phyloP scores from a whole-genome alignment of 2,329 filamentous ascomycete species.

The Fusarium camptoceras region DNA sequence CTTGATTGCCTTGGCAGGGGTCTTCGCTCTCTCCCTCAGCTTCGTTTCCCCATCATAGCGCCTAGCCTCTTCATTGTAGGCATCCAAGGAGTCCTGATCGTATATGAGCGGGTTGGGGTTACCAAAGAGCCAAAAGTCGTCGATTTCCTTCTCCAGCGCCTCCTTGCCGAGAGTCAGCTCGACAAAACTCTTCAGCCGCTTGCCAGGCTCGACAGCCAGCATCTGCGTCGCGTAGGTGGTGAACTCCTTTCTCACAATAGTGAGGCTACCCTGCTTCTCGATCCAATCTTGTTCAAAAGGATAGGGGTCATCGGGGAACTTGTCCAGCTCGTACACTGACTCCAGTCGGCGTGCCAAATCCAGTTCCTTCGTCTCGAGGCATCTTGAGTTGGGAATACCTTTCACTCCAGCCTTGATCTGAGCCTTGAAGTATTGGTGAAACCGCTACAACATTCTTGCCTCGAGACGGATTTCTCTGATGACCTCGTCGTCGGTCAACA shows the following conservation, averaged over 20 bases:
- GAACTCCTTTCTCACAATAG: not conserved
- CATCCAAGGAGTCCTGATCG: not conserved
- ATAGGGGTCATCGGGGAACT: not conserved
- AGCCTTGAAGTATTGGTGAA: rapidly evolving
- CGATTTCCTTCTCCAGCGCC: not conserved
- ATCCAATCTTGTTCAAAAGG: not conserved
- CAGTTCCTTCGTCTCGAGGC: not conserved
- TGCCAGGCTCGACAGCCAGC: not conserved
- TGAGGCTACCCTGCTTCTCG: not conserved
- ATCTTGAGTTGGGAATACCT: not conserved
- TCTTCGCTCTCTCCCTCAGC: too few relatives aligned
- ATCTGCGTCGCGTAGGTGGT: not conserved
- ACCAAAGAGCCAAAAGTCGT: not conserved
- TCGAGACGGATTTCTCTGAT: not conserved
- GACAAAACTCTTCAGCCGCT: not conserved
- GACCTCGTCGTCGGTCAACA: not conserved
- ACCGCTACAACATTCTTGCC: not conserved
- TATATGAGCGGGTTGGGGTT: not conserved
- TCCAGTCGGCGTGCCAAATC: rapidly evolving
- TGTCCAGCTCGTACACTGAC: not conserved
- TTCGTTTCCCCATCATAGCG: too few relatives aligned
- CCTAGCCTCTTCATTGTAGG: too few relatives aligned
- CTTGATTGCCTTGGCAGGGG: not conserved
- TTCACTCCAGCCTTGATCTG: not conserved
- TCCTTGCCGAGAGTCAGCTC: not conserved